Conservation (phyloP, 2,329 filamentous ascomycete species). For the Exophiala sideris region DNA sequence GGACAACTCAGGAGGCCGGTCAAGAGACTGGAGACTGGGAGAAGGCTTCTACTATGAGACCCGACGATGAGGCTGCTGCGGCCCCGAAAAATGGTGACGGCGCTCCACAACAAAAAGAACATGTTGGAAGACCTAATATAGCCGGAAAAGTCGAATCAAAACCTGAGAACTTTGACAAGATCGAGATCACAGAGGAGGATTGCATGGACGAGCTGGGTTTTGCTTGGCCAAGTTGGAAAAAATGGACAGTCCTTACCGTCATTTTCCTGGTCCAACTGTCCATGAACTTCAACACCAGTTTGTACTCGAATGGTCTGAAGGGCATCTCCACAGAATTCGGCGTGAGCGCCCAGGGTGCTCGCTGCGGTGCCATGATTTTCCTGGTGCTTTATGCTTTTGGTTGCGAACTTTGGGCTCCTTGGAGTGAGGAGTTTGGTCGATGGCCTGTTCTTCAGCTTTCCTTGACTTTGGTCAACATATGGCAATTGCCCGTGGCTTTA, state of each 20-base stretch:
- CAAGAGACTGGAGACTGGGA: conserved; percentile 21
- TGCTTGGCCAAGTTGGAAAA: conserved; percentile 58
- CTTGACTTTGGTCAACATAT: conserved; percentile 73
- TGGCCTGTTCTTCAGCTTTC: conserved; percentile 71
- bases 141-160: conserved; percentile 10
- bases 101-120: conserved; percentile 3
- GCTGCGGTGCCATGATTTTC: conserved; percentile 74
- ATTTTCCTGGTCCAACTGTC: conserved; percentile 72
- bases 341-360: conserved; percentile 66
- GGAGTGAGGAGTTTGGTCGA: conserved; percentile 78
- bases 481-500: conserved; percentile 67
- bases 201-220: conserved; percentile 64
- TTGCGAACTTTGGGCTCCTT: conserved; percentile 84
- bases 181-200: conserved; percentile 53
- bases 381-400: conserved; percentile 78
- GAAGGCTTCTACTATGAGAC: conserved; percentile 17
- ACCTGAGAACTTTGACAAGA: conserved; percentile 25
- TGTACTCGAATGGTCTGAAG: conserved; percentile 66
- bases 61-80: conserved; percentile 5
- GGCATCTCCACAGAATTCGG: conserved; percentile 66
- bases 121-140: conserved; percentile 6
- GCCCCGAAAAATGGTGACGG: neutral
- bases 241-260: conserved; percentile 70
- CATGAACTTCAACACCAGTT: conserved; percentile 75
- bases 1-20: neutral